phyloP scores from a whole-genome alignment of 208 protist species.

The Trypanosomatidae sp. region DNA sequence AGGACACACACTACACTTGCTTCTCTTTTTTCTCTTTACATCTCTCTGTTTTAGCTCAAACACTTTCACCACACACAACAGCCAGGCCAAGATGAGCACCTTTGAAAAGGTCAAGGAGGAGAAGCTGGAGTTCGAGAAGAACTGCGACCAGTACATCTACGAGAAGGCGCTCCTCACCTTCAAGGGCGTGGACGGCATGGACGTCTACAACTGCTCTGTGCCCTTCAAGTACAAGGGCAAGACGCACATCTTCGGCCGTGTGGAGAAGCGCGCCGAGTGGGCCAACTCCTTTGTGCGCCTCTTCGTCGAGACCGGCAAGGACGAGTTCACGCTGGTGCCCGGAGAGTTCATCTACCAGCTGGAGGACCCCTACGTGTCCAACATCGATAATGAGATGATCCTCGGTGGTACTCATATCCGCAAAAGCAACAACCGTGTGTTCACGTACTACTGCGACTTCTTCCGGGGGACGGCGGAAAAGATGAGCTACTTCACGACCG shows the following conservation, averaged over 20 bases:
- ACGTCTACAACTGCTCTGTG: slow-evolving; percentile 75
- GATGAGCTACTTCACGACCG: slow-evolving; percentile 51
- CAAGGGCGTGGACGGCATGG: slow-evolving; percentile 63
- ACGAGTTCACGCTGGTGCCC: slow-evolving; percentile 53
- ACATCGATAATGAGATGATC: slow-evolving; percentile 45
- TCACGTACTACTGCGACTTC: slow-evolving; percentile 56
- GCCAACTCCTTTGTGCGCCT: slow-evolving; percentile 58
- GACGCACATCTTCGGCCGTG: slow-evolving; percentile 54
- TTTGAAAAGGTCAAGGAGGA: slow-evolving; percentile 43
- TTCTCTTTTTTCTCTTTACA: too few species aligned
- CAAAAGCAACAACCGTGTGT: slow-evolving; percentile 38
- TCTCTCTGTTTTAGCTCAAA: too few species aligned
- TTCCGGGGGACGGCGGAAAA: slow-evolving; percentile 37
- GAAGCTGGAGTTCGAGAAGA: slow-evolving; percentile 45
- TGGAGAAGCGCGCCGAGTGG: slow-evolving; percentile 59
- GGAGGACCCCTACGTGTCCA: slow-evolving; percentile 50
- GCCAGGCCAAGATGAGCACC: slow-evolving; percentile 39
- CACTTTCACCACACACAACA: too few species aligned
- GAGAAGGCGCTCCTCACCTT: slow-evolving; percentile 53
- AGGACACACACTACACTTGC: too few species aligned
- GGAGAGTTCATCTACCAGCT: too few species aligned
- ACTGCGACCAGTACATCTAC: slow-evolving; percentile 38
- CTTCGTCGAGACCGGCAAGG: slow-evolving; percentile 55
- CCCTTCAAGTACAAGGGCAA: slow-evolving; percentile 55
- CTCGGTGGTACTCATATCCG: slow-evolving; percentile 56